Conservation (phyloP, 2,329 filamentous ascomycete genomes). For the Penicillium sp. region DNA sequence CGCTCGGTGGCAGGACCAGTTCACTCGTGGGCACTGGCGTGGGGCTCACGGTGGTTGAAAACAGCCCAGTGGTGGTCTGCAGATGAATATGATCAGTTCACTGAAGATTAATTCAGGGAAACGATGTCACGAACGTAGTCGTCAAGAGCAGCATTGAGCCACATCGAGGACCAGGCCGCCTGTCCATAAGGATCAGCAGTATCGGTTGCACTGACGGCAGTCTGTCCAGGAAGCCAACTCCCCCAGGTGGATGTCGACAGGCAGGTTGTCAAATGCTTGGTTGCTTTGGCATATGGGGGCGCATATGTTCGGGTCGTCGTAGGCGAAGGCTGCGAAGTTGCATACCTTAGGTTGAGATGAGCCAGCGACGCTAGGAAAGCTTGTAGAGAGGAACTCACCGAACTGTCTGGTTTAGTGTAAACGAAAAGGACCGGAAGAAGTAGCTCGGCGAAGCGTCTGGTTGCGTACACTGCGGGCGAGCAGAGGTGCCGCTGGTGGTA, state of each 20-base stretch:
- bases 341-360: conserved; percentile 23
- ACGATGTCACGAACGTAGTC: conserved; percentile 31
- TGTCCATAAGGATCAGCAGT: conserved; percentile 33
- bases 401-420: conserved; percentile 31
- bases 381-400: conserved; percentile 9
- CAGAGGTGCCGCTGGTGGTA: conserved; percentile 25
- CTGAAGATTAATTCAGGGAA: too few relatives aligned
- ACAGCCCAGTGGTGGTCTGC: conserved; percentile 38
- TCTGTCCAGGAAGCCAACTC: conserved; percentile 33
- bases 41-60: conserved; percentile 54
- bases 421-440: conserved; percentile 28
- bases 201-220: conserved; percentile 28
- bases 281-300: conserved; percentile 26
- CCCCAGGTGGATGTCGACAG: conserved; percentile 35
- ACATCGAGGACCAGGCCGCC: conserved; percentile 38
- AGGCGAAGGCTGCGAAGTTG: conserved; percentile 31
- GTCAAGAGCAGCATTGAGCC: conserved; percentile 29
- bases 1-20: conserved; percentile 54
- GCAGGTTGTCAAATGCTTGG: conserved; percentile 23
- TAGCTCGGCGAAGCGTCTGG: conserved; percentile 20
- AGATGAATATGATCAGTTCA: too few relatives aligned
- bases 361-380: conserved; percentile 1
- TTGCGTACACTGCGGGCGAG: conserved; percentile 28
- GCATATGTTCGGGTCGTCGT: conserved; percentile 32
- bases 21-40: conserved; percentile 56